These are phyloP conservation scores for Collariella sp. DNA, from an alignment of 495 filamentous ascomycete species.

Conservation along the genomic window DNA sequence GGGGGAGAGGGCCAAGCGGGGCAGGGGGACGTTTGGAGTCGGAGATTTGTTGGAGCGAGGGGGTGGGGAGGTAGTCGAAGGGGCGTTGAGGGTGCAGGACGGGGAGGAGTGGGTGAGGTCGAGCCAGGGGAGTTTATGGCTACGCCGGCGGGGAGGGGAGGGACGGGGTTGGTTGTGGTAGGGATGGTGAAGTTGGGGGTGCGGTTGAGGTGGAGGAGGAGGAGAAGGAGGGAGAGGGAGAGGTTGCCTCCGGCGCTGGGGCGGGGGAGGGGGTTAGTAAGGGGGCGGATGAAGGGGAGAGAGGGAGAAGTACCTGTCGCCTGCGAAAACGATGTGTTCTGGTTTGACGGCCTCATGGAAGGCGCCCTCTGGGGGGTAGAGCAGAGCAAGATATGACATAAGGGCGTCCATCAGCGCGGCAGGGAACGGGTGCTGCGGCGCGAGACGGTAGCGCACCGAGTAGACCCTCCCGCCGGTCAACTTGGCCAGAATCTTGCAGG, in stretches of 20 bases:
- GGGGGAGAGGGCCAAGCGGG: constrained; percentile 64
- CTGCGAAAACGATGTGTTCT: constrained; percentile 65
- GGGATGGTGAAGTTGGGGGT: constrained; percentile 34
- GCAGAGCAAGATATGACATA: constrained; percentile 69
- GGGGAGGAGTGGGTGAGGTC: constrained; percentile 70
- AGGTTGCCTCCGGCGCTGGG: constrained; percentile 74
- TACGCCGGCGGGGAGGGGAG: constrained; percentile 60
- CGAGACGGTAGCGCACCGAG: constrained; percentile 78
- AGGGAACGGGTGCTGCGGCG: constrained; percentile 78
- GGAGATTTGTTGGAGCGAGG: constrained; percentile 21
- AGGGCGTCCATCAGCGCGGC: constrained; percentile 77
- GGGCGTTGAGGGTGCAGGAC: constrained; percentile 52
- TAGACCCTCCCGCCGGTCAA: constrained; percentile 52
- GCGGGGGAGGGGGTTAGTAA: background rate
- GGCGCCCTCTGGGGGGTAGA: constrained; percentile 68
- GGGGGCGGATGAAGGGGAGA: background rate
- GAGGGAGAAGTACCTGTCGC: constrained; percentile 47
- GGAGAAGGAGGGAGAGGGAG: constrained; percentile 59
- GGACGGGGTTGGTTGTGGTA: constrained; percentile 53
- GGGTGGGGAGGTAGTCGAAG: constrained; percentile 68
- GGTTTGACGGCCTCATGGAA: constrained; percentile 62
- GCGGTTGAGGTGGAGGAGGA: constrained; percentile 61
- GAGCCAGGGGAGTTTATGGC: constrained; percentile 63
- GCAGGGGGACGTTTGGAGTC: constrained; percentile 44
- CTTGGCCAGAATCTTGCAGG: constrained; percentile 42